Conservation (phyloP, 148 eudicot species). For the Oxyria digyna region DNA sequence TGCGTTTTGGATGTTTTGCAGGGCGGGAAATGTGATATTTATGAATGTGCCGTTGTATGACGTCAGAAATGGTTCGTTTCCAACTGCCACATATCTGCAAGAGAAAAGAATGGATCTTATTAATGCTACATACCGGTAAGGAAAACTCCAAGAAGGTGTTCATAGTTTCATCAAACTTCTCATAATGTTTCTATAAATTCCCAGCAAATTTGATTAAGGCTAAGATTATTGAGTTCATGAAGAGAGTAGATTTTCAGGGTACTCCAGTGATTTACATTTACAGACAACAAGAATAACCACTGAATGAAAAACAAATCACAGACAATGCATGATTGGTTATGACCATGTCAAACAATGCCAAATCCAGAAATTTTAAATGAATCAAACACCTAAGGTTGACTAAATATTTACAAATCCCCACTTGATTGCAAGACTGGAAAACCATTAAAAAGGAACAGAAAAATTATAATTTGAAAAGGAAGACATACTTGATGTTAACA, state of each 20-base stretch:
- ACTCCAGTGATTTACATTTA: no score
- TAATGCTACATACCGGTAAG: neutral
- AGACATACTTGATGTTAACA: conserved; percentile 64
- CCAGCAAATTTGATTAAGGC: no score
- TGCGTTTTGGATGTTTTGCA: conserved; percentile 74
- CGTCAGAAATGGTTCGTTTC: conserved; percentile 77
- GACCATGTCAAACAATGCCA: neutral
- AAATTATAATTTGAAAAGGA: neutral
- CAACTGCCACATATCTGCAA: conserved; percentile 84
- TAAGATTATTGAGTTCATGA: no score
- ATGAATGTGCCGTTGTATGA: conserved; percentile 52
- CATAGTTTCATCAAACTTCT: neutral
- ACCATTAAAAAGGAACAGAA: neutral
- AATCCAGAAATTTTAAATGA: neutral
- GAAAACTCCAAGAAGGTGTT: neutral
- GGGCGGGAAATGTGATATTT: conserved; percentile 61
- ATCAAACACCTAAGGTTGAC: neutral
- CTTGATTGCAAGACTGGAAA: neutral
- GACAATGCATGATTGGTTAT: neutral
- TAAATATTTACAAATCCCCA: neutral
- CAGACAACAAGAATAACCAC: no score
- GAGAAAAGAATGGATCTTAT: neutral
- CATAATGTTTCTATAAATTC: no score
- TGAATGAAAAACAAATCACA: no score
- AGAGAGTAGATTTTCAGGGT: no score